These are phyloP conservation scores for Magnaporthiopsis rhizophila DNA, from an alignment of 2,329 filamentous ascomycete species.

Conservation along the genomic window DNA sequence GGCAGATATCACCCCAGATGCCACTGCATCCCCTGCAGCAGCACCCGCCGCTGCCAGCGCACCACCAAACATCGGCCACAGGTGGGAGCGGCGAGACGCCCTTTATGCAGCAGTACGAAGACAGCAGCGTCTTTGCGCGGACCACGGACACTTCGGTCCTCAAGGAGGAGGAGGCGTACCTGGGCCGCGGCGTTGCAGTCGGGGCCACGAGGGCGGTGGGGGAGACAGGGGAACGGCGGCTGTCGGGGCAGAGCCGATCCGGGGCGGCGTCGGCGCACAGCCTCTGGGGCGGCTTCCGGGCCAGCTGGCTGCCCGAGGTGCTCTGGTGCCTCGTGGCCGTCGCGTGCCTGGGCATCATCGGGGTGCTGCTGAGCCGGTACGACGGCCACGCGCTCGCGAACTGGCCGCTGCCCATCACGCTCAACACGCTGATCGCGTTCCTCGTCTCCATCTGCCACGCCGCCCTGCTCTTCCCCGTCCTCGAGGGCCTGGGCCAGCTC, in stretches of 20 bases:
- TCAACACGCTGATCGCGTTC: conserved; percentile 22
- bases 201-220: not conserved
- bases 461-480: conserved; percentile 17
- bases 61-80: not conserved
- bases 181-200: not conserved
- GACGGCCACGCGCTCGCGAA: conserved; percentile 15
- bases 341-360: conserved; percentile 12
- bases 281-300: conserved; percentile 1
- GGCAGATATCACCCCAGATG: not conserved
- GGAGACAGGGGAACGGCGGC: not conserved
- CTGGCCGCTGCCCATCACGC: conserved; percentile 18
- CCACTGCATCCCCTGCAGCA: not conserved
- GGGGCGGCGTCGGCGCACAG: not conserved
- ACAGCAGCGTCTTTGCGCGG: not conserved
- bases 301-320: conserved; percentile 16
- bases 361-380: conserved; percentile 6
- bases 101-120: conserved; percentile 8
- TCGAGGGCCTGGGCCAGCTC: conserved; percentile 22
- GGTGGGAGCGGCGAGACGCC: conserved; percentile 4
- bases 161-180: not conserved
- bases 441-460: conserved; percentile 19
- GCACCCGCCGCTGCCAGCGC: not conserved
- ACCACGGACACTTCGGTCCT: not conserved
- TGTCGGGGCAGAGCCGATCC: not conserved
- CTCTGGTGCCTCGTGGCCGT: conserved; percentile 15